Evolutionary conservation across 2,329 filamentous ascomycete genomes (phyloP), one percentile per base, ranked within the genome.

Genomic region (Aphanoascus verrucosus): DNA sequence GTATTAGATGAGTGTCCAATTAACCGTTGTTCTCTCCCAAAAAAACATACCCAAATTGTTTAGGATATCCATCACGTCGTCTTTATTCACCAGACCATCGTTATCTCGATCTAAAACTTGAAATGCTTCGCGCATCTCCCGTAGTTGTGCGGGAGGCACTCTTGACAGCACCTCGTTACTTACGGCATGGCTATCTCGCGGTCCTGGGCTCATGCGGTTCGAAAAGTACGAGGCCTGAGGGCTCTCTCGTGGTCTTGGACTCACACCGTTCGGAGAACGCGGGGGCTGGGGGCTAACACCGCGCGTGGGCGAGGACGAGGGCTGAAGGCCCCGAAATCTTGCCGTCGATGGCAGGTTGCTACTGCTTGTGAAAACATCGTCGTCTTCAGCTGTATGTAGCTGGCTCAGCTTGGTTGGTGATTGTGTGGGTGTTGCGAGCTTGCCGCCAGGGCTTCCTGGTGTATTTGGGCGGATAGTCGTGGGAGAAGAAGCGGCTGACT

Each of bases 31-130:
- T 46, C n/a, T 2, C 14, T 12, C 28, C 19, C 3, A 9, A 42
- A 38, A 60, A 67, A 45, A 37, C 17, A 7, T 72, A 87, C 85
- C 90, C 47, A 96, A 77, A 64, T 94, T 89, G 55, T 79, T 81
- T 32, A 98, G 78, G 79, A 95, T 94, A 62, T 94, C 87, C 14
- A 82, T 82, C 4, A 98, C 83, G 66, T 94, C 88, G 19, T 91
- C 85, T 55, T 85, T 79, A 60, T 84, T 86, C 57, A 98, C 84
- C 49, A 80, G 75, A 15, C 91, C 90, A 64, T 93, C 88, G 63
- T 88, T 90, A 69, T 93, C 85, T 56, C 88, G 80, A 68, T 97
- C 93, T 45, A 98, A 77, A 55, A 96, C 89, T 68, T 94, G 88
- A 69, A 97, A 98, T 0, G 86, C 88, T 66, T 97, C 91, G 56